These are phyloP conservation scores for Roridomyces roridus DNA, from an alignment of 768 basidiomycete species.

Conservation along the genomic window DNA sequence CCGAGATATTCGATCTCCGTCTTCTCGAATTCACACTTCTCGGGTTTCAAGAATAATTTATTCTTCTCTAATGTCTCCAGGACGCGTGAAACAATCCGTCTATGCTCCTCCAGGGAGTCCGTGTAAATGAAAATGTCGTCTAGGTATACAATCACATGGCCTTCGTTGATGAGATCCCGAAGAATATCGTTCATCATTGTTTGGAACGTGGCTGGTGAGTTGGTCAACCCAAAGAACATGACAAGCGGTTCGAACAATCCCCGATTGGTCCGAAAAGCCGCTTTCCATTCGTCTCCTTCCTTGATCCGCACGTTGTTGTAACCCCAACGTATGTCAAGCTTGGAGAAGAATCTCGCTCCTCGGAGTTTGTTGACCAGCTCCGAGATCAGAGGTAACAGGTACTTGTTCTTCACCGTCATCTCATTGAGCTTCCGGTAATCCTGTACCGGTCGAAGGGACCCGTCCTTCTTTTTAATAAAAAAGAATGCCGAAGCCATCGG, in stretches of 20 bases:
- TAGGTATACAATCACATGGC: constrained; percentile 36
- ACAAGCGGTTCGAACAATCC: constrained; percentile 44
- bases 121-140: constrained; percentile 40
- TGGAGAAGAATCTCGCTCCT: constrained; percentile 30
- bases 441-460: constrained; percentile 31
- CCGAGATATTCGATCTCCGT: constrained; percentile 26
- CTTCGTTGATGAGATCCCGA: constrained; percentile 28
- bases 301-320: constrained; percentile 25
- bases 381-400: constrained; percentile 41
- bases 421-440: constrained; percentile 43
- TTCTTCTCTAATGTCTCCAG: constrained; percentile 8
- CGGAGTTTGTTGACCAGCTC: constrained; percentile 34
- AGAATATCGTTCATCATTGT: constrained; percentile 29
- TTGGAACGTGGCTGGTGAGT: constrained; percentile 44
- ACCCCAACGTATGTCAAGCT: background rate
- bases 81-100: constrained; percentile 15
- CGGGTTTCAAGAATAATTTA: constrained; percentile 10
- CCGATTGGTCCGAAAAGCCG: constrained; percentile 39
- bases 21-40: constrained; percentile 6
- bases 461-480: constrained; percentile 34
- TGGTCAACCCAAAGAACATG: constrained; percentile 44
- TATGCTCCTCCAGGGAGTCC: constrained; percentile 26
- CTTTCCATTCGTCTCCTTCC: constrained; percentile 49
- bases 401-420: constrained; percentile 39
- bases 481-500: constrained; percentile 31